Conservation (phyloP, 352 stramenopile genomes). For the Phytopythium oedochilum region DNA sequence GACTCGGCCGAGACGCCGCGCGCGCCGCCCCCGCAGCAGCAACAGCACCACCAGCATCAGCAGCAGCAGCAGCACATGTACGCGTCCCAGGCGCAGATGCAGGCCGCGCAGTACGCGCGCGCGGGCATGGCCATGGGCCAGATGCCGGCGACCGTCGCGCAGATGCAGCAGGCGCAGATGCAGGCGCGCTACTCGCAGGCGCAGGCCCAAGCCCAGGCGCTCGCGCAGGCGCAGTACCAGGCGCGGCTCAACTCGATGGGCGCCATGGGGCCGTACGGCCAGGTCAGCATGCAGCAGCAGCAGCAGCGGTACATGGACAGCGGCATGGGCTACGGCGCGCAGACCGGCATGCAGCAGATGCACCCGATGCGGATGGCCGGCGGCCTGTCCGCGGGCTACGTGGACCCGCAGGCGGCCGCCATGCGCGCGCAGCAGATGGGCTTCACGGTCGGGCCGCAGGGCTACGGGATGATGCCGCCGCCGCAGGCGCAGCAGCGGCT, state of each 20-base stretch:
- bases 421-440: conserved; percentile 36
- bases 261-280: conserved; percentile 10
- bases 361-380: conserved; percentile 24
- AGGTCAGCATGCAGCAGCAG: conserved; percentile 21
- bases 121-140: conserved; percentile 12
- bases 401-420: conserved; percentile 15
- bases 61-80: conserved; percentile 29
- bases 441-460: conserved; percentile 33
- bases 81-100: conserved; percentile 24
- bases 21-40: conserved; percentile 22
- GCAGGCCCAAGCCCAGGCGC: conserved; percentile 34
- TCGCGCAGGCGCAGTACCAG: conserved; percentile 56
- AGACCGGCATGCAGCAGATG: conserved; percentile 14
- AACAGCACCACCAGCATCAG: conserved; percentile 22
- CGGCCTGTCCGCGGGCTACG: conserved; percentile 12
- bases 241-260: conserved; percentile 57
- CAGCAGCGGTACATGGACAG: conserved; percentile 39
- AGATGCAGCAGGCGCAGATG: conserved; percentile 19
- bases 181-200: conserved; percentile 16
- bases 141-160: conserved; percentile 16
- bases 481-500: conserved; percentile 26
- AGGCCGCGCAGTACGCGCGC: conserved; percentile 17
- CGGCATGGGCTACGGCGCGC: conserved; percentile 29
- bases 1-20: conserved; percentile 67
- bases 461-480: conserved; percentile 47